Evolutionary conservation across 352 stramenopile genomes (phyloP).

Genomic region (Plasmopara halstedii): DNA sequence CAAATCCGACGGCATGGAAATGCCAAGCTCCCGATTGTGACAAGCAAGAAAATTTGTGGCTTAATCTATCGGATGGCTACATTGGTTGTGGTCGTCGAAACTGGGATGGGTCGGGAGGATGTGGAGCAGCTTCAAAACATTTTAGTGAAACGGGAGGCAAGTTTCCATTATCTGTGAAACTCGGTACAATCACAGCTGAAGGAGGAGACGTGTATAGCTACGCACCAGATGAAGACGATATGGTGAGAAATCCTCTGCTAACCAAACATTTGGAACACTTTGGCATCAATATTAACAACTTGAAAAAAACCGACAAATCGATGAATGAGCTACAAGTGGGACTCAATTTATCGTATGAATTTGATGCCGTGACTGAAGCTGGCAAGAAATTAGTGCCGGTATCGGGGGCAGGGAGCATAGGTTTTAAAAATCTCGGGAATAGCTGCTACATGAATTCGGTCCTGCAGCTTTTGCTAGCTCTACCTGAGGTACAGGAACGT

Average conservation of each 20-base stretch:
- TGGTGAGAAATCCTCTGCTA: slow-evolving; percentile 95
- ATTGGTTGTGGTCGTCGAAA: slow-evolving; percentile 87
- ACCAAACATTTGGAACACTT: slow-evolving; percentile 91
- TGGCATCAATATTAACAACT: slow-evolving; percentile 91
- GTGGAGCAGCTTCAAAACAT: slow-evolving; percentile 94
- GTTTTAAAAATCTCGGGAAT: slow-evolving; percentile 99
- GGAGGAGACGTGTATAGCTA: slow-evolving; percentile 99
- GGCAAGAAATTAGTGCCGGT: slow-evolving; percentile 90
- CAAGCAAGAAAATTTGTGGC: slow-evolving; percentile 97
- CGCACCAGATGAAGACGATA: slow-evolving; percentile 94
- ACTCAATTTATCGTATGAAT: slow-evolving; percentile 97
- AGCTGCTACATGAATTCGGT: slow-evolving; percentile 99
- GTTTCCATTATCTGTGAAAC: slow-evolving; percentile 96
- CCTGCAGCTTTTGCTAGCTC: slow-evolving; percentile 89
- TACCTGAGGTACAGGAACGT: slow-evolving; percentile 64
- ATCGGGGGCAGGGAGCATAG: slow-evolving; percentile 88
- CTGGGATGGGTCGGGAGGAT: slow-evolving; percentile 95
- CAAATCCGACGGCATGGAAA: slow-evolving; percentile 65
- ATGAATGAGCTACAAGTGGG: slow-evolving; percentile 97
- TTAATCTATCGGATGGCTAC: slow-evolving; percentile 94
- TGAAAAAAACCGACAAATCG: slow-evolving; percentile 98
- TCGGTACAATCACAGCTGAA: slow-evolving; percentile 94
- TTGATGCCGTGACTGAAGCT: slow-evolving; percentile 96
- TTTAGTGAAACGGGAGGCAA: slow-evolving; percentile 89
- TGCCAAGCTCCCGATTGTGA: slow-evolving; percentile 91